Evolutionary conservation across 176 grass and related monocot species (phyloP).

Genomic region (Carex scoparia): DNA sequence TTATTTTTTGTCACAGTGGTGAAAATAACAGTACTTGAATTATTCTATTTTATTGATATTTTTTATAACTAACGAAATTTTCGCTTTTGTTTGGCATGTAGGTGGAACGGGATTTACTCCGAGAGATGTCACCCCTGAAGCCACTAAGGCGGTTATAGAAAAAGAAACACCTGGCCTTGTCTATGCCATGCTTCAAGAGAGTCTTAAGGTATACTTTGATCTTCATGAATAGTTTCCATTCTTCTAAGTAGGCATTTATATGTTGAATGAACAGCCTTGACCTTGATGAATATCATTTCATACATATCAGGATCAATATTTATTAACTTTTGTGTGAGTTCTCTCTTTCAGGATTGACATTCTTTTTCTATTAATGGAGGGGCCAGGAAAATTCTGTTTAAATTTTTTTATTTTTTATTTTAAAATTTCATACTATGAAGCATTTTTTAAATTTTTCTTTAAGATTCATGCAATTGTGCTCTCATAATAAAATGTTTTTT

Average conservation of each 20-base stretch:
- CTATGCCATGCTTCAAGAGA: conserved; percentile 89
- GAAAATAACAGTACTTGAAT: neutral
- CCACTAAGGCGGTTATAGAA: conserved; percentile 77
- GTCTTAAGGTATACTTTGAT: conserved; percentile 52
- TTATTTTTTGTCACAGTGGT: neutral
- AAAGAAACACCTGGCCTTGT: conserved; percentile 80
- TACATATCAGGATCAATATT: neutral
- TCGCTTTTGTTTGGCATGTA: conserved; percentile 26
- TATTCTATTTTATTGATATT: neutral
- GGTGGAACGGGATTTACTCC: conserved; percentile 93
- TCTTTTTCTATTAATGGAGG: neutral
- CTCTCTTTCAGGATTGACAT: neutral
- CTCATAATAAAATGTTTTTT: neutral
- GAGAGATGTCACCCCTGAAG: conserved; percentile 84
- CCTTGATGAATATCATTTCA: neutral
- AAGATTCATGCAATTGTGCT: neutral
- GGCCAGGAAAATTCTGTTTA: neutral
- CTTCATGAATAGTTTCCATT: neutral
- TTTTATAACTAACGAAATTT: neutral
- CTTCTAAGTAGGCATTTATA: neutral
- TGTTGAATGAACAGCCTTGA: neutral
- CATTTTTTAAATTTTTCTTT: neutral
- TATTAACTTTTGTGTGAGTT: neutral
- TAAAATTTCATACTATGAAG: neutral
- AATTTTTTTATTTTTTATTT: no score